Evolutionary conservation across 1,284 basidiomycete genomes (phyloP).

Genomic region (Cerioporus squamosus): DNA sequence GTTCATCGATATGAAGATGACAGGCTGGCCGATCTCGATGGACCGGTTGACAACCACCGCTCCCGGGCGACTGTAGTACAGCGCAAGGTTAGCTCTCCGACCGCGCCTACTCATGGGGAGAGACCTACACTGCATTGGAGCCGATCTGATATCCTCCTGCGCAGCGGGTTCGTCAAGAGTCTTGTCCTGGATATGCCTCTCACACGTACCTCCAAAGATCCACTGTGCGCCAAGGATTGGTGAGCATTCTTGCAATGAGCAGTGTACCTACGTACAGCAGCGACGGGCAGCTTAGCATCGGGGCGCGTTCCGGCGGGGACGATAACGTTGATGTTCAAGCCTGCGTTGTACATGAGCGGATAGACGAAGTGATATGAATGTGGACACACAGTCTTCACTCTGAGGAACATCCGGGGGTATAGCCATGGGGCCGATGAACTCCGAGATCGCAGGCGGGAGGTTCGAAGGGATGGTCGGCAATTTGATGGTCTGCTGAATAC

Average conservation of each 20-base stretch:
- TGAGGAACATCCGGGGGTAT: conserved; percentile 34
- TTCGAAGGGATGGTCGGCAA: conserved; percentile 25
- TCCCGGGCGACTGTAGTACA: conserved; percentile 25
- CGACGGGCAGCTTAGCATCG: conserved; percentile 53
- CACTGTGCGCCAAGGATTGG: conserved; percentile 37
- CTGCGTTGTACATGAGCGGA: conserved; percentile 31
- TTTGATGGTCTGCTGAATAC: conserved; percentile 53
- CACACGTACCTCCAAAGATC: conserved; percentile 52
- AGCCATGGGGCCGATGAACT: conserved; percentile 42
- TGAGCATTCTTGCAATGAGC: too few relatives aligned
- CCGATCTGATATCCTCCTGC: conserved; percentile 18
- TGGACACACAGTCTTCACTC: conserved; percentile 52
- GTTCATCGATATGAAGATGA: conserved; percentile 40
- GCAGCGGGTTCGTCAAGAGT: neutral
- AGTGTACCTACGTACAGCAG: conserved; percentile 42
- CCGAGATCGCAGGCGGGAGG: conserved; percentile 37
- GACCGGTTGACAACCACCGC: conserved; percentile 37
- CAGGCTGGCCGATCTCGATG: conserved; percentile 40
- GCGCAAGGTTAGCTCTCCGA: neutral
- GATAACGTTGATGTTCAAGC: conserved; percentile 62
- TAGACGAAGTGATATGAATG: neutral
- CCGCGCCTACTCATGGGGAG: too few relatives aligned
- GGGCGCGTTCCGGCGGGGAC: conserved; percentile 46
- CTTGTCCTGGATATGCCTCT: neutral
- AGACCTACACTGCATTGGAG: conserved; percentile 12